Evolutionary conservation across 2,329 filamentous ascomycete genomes (phyloP), one percentile per base, ranked within the genome.

Genomic region (Fusarium falciforme): DNA sequence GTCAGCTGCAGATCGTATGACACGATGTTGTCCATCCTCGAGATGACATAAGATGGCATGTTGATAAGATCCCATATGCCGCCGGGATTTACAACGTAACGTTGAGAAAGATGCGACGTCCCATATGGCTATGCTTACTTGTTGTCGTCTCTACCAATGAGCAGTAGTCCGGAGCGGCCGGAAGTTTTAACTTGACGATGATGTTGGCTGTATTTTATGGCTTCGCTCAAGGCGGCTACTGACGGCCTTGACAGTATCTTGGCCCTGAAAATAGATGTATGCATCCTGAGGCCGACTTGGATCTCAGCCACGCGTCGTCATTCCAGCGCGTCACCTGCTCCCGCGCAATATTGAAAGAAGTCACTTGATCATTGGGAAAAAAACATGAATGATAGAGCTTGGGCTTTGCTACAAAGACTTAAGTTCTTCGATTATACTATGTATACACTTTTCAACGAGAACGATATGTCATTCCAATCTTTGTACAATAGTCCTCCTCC

Each of bases 101-200:
- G 10, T 40, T 4, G 10, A 33, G 31, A 29, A 14, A 29, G 17
- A 38, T 72, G 61, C 11, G 5, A 33, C 42, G 33, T 60, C 63
- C 62, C 67, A 71, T 73, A 71, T 71, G 44, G 8, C 6, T 49
- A 22, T 29, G 20, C 36, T 44, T 40, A 22, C n/a, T 12, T 14
- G 11, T 14, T 3, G 22, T 22, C 7, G 29, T 6, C 38, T 22
- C 11, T 38, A 33, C 25, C 29, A 52, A 47, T 54, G 12, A 36
- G 5, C 17, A 59, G 35, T 14, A 8, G 11, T 2, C 31, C 17
- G 33, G 58, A 54, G n/a, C 2, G 6, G 20, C 42, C 42, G 27
- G 27, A 17, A 38, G n/a, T 14, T 79, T 80, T 58, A 79, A 74
- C 40, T 68, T 73, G 20, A 75, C 40, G 11, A 79, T 33, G 54